Percentiles rank a stretch among this genome's conserved stretches.
These are phyloP conservation scores for Podospora australis DNA, from an alignment of 495 filamentous ascomycete species.

Conservation along the genomic window DNA sequence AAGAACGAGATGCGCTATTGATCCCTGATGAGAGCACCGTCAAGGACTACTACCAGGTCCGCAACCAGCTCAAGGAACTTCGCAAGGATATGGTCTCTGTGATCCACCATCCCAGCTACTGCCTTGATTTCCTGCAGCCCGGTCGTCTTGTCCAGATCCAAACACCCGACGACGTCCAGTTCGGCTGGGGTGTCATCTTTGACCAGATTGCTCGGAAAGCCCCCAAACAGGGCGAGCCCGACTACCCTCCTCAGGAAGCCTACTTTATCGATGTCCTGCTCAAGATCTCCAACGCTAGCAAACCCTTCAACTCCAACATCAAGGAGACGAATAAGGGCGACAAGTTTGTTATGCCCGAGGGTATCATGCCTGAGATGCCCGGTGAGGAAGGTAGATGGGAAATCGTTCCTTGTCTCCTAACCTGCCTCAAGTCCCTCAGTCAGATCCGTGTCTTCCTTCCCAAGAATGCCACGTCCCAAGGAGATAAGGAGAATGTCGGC, in stretches of 20 bases:
- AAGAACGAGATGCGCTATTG: slow-evolving; percentile 59
- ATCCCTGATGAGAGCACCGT: slow-evolving; percentile 82
- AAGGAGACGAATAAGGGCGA: slow-evolving; percentile 8
- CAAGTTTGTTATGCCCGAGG: slow-evolving; percentile 29
- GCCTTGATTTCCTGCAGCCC: slow-evolving; percentile 67
- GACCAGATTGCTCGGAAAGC: slow-evolving; percentile 57
- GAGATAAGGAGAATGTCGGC: slow-evolving; percentile 58
- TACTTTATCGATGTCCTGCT: slow-evolving; percentile 79
- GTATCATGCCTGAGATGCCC: slow-evolving; percentile 17
- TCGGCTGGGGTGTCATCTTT: slow-evolving; percentile 87
- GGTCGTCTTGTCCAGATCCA: slow-evolving; percentile 82
- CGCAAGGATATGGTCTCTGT: slow-evolving; percentile 80
- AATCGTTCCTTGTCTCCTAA: slow-evolving; percentile 79
- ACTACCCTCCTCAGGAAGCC: slow-evolving; percentile 62
- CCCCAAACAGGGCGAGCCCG: slow-evolving; percentile 53
- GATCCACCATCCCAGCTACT: slow-evolving; percentile 83
- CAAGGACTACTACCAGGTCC: slow-evolving; percentile 83
- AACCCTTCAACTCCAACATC: slow-evolving; percentile 23
- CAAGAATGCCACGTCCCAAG: slow-evolving; percentile 55
- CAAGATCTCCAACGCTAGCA: slow-evolving; percentile 55
- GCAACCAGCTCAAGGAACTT: slow-evolving; percentile 74
- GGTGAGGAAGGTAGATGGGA: slow-evolving; percentile 54
- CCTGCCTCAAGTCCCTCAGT: slow-evolving; percentile 69
- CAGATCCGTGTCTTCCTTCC: slow-evolving; percentile 75
- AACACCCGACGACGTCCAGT: slow-evolving; percentile 62